Conservation (phyloP, 106 monocot genomes). For the Apostasia ramifera region DNA sequence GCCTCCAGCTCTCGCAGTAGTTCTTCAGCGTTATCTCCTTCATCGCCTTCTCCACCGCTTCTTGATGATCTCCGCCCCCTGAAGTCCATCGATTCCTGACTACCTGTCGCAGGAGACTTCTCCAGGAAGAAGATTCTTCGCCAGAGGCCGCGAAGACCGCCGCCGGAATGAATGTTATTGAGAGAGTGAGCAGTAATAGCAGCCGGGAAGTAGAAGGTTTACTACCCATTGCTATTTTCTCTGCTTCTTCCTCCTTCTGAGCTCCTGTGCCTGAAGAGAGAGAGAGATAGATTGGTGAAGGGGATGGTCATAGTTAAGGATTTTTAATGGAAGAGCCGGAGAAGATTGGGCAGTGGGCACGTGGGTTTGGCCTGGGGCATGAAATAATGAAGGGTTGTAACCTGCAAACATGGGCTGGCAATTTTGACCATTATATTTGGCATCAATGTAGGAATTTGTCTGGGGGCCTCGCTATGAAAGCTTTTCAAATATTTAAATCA, state of each 20-base stretch:
- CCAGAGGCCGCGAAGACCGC: neutral
- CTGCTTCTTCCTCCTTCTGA: too few species aligned
- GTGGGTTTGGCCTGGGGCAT: neutral
- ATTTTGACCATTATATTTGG: neutral
- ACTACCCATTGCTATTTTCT: neutral
- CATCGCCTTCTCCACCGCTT: neutral
- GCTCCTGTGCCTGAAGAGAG: too few species aligned
- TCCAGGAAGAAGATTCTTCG: neutral
- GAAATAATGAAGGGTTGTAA: neutral
- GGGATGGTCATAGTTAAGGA: too few species aligned
- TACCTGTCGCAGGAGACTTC: neutral
- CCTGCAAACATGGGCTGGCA: neutral
- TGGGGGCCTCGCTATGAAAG: too few species aligned
- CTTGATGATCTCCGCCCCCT: neutral
- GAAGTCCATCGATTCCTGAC: neutral
- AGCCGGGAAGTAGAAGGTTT: neutral
- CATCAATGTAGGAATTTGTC: too few species aligned
- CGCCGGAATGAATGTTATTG: too few species aligned
- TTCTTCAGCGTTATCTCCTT: constrained; percentile 20
- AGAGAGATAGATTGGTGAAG: too few species aligned
- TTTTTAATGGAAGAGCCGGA: neutral
- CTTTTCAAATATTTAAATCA: too few species aligned
- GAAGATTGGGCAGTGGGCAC: neutral
- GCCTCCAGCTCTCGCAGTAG: constrained; percentile 72
- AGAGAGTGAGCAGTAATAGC: neutral